Percentiles rank a stretch among this genome's conserved stretches.
phyloP scores from a whole-genome alignment of 139 green algal genomes.

The Coelastrella sp. region DNA sequence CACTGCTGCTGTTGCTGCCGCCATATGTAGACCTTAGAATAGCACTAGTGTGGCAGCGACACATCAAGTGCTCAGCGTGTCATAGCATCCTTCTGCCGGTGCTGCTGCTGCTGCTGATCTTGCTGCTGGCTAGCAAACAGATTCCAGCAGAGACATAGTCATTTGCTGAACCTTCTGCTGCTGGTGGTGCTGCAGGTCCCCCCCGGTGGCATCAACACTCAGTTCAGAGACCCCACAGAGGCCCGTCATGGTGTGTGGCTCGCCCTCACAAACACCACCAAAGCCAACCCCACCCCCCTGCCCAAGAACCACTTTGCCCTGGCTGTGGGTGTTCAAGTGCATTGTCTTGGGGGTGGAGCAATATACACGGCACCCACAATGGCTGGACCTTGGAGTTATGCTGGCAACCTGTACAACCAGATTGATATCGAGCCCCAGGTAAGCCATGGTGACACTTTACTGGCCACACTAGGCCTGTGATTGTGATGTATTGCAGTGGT shows the following conservation, averaged over 20 bases:
- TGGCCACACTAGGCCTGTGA: no score
- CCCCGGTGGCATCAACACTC: constrained; percentile 44
- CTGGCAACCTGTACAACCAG: constrained; percentile 42
- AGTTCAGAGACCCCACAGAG: constrained; percentile 47
- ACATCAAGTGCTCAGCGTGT: no score
- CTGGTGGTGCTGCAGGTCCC: constrained; percentile 18
- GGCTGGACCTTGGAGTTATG: constrained; percentile 31
- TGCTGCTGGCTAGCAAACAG: no score
- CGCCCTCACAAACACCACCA: neutral
- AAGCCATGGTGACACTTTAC: no score
- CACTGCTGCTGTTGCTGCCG: no score
- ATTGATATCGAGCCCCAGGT: constrained; percentile 30
- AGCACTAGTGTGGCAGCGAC: no score
- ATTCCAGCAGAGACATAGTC: no score
- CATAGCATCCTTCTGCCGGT: no score
- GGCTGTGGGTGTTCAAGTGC: constrained; percentile 20
- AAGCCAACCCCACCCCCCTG: constrained; percentile 1
- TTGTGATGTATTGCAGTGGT: no score
- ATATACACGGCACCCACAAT: constrained; percentile 47
- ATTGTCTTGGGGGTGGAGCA: constrained; percentile 35
- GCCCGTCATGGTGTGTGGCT: constrained; percentile 12
- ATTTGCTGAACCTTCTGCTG: no score
- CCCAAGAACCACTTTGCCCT: constrained; percentile 10
- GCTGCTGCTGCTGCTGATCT: no score
- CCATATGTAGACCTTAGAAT: no score